A percentile compares a stretch with the other conserved stretches of the same genome.
Conservation (phyloP, 768 basidiomycete species). For the Mycena vulgaris region DNA sequence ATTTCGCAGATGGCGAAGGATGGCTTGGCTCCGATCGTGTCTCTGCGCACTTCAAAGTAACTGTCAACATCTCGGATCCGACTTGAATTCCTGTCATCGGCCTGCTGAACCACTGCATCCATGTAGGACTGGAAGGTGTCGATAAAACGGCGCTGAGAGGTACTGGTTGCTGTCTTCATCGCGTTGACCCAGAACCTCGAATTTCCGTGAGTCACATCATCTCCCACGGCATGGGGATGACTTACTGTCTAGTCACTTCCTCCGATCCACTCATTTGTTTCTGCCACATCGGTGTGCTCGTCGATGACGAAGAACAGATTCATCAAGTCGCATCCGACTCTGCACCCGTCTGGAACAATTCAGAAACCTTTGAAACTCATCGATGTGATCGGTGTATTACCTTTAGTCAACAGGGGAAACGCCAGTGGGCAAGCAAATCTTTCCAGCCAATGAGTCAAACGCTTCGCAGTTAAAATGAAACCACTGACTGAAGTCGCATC, state of each 20-base stretch:
- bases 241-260: slow-evolving; percentile 51
- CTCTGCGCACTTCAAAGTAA: slow-evolving; percentile 58
- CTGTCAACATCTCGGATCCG: slow-evolving; percentile 54
- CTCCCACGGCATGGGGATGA: no score
- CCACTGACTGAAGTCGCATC: slow-evolving; percentile 57
- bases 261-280: slow-evolving; percentile 53
- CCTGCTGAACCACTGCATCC: slow-evolving; percentile 58
- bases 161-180: slow-evolving; percentile 38
- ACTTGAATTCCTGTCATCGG: slow-evolving; percentile 53
- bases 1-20: slow-evolving; percentile 55
- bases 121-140: slow-evolving; percentile 53
- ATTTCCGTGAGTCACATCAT: background rate
- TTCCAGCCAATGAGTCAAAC: background rate
- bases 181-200: slow-evolving; percentile 55
- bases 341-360: slow-evolving; percentile 42
- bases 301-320: slow-evolving; percentile 67
- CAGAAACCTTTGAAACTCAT: background rate
- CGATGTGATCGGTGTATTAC: slow-evolving; percentile 40
- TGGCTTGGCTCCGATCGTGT: slow-evolving; percentile 58
- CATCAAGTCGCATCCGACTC: slow-evolving; percentile 66
- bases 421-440: slow-evolving; percentile 58
- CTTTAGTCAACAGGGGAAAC: slow-evolving; percentile 52
- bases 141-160: slow-evolving; percentile 54
- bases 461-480: background rate
- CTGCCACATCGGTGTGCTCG: slow-evolving; percentile 62